A percentile compares a stretch with the other conserved stretches of the same genome.
These are phyloP conservation scores for Codiaeum variegatum DNA, from an alignment of 441 rosid species.

Conservation along the genomic window DNA sequence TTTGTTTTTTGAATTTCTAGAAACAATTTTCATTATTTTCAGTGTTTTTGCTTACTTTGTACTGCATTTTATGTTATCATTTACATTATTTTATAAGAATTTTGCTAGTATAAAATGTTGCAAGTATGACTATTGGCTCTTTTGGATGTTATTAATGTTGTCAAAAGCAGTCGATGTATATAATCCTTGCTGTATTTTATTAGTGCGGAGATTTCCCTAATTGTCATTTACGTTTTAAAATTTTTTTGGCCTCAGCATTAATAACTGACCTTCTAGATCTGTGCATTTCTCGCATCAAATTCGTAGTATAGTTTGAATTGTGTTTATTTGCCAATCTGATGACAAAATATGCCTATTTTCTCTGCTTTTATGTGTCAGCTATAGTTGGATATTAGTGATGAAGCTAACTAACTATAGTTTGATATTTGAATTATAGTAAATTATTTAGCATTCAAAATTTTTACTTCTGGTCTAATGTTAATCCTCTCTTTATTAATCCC, in stretches of 20 bases:
- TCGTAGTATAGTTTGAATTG: neutral
- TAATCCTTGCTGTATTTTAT: too few species aligned
- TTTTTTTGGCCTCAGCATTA: neutral
- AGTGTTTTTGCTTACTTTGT: neutral
- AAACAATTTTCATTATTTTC: neutral
- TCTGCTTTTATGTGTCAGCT: neutral
- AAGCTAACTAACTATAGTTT: neutral
- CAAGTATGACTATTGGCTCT: too few species aligned
- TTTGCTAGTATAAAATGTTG: too few species aligned
- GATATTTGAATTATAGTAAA: neutral
- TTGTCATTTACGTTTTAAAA: too few species aligned
- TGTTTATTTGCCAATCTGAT: neutral
- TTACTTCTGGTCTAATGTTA: neutral
- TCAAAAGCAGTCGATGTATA: too few species aligned
- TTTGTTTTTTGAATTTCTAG: neutral
- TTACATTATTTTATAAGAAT: neutral
- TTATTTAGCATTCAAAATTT: neutral
- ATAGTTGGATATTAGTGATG: neutral
- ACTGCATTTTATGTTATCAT: too few species aligned
- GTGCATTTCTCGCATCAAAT: neutral
- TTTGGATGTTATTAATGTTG: too few species aligned
- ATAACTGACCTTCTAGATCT: neutral
- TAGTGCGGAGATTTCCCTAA: neutral
- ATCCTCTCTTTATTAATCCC: neutral
- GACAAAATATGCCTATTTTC: too few species aligned